phyloP scores from a whole-genome alignment of 2,329 filamentous ascomycete species.

The Chrysosporium queenslandicum region DNA sequence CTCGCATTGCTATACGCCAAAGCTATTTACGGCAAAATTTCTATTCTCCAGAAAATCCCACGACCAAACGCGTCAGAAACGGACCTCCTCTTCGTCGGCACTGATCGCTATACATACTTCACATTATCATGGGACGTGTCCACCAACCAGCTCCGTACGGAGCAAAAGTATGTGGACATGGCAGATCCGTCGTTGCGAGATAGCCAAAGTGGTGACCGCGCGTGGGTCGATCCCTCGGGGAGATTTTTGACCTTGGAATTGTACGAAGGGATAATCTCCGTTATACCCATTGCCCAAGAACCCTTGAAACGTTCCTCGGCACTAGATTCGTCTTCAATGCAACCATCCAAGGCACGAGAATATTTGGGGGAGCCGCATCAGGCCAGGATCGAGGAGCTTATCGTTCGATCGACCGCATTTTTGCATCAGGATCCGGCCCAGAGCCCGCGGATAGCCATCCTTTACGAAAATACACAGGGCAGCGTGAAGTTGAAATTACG shows the following conservation, averaged over 20 bases:
- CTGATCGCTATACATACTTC: slow-evolving; percentile 82
- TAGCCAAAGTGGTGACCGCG: slow-evolving; percentile 71
- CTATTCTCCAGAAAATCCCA: slow-evolving; percentile 70
- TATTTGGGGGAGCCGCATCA: slow-evolving; percentile 53
- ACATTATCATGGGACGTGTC: slow-evolving; percentile 70
- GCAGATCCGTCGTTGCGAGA: slow-evolving; percentile 56
- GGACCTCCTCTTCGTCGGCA: slow-evolving; percentile 86
- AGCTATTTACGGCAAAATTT: slow-evolving; percentile 72
- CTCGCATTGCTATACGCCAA: slow-evolving; percentile 58
- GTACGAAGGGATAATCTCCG: slow-evolving; percentile 57
- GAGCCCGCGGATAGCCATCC: slow-evolving; percentile 52
- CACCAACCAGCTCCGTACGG: slow-evolving; percentile 43
- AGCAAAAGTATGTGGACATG: slow-evolving; percentile 51
- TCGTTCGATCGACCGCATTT: slow-evolving; percentile 57
- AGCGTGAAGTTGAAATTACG: slow-evolving; percentile 47
- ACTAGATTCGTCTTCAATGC: slow-evolving; percentile 19
- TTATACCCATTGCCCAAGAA: slow-evolving; percentile 48
- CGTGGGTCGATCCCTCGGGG: slow-evolving; percentile 71
- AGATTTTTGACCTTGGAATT: slow-evolving; percentile 57
- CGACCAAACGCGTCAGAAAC: slow-evolving; percentile 51
- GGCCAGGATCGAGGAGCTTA: slow-evolving; percentile 56
- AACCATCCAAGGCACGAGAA: slow-evolving; percentile 31
- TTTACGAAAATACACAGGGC: slow-evolving; percentile 55
- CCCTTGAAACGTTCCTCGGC: slow-evolving; percentile 25
- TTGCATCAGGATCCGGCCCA: slow-evolving; percentile 44